These are phyloP conservation scores for Hymenoscyphus occultus DNA, from an alignment of 2,329 filamentous ascomycete genomes.

Conservation along the genomic window DNA sequence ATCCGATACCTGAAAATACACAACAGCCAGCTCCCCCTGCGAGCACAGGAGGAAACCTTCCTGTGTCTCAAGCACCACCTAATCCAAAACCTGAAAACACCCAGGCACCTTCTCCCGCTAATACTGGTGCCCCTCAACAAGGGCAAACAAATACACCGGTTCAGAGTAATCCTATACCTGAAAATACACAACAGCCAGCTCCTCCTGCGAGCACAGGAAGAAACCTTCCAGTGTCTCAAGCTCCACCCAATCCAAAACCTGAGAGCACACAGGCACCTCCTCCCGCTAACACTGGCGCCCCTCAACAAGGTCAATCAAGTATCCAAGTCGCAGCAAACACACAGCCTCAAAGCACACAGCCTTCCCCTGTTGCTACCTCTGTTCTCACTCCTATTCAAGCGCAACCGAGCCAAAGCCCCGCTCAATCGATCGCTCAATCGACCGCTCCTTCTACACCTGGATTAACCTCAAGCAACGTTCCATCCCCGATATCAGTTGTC, in stretches of 20 bases:
- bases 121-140: not conserved
- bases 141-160: too few relatives aligned
- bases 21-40: not conserved
- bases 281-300: not conserved
- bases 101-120: too few relatives aligned
- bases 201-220: not conserved
- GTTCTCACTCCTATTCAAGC: slow-evolving; percentile 1
- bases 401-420: not conserved
- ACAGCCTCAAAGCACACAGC: not conserved
- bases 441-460: not conserved
- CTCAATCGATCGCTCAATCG: not conserved
- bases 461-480: not conserved
- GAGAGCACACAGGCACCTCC: not conserved
- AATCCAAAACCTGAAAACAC: not conserved
- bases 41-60: not conserved
- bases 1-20: not conserved
- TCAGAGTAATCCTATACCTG: not conserved
- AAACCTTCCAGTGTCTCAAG: not conserved
- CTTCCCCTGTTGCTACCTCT: not conserved
- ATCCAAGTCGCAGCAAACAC: not conserved
- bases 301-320: not conserved
- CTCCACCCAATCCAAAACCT: not conserved
- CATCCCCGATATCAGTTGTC: slow-evolving; percentile 2
- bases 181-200: not conserved
- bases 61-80: not conserved